Evolutionary conservation across 2,329 filamentous ascomycete species (phyloP).

Genomic region (Hymenoscyphus fraxineus): DNA sequence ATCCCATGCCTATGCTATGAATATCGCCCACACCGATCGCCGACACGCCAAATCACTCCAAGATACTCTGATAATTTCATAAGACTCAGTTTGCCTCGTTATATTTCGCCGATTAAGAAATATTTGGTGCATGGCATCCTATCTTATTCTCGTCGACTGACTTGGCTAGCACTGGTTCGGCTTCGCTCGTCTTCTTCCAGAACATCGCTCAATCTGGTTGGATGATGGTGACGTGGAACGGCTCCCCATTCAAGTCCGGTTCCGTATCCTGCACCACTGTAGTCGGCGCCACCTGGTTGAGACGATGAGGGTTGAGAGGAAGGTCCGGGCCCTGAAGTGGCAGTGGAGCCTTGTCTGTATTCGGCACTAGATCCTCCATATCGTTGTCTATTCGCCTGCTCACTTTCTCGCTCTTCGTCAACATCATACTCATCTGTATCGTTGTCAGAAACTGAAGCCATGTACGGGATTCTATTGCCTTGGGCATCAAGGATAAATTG

Average conservation of each 20-base stretch:
- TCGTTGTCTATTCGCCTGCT: constrained; percentile 24
- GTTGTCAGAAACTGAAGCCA: constrained; percentile 47
- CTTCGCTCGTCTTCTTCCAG: constrained; percentile 80
- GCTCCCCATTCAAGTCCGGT: constrained; percentile 67
- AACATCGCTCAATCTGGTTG: constrained; percentile 83
- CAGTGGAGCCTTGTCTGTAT: constrained; percentile 26
- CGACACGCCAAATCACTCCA: background rate
- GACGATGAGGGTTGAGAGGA: constrained; percentile 18
- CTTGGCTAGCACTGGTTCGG: constrained; percentile 56
- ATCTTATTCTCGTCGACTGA: constrained; percentile 25
- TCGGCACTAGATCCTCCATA: constrained; percentile 30
- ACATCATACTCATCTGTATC: constrained; percentile 56
- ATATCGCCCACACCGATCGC: background rate
- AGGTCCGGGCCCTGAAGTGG: constrained; percentile 18
- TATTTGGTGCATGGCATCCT: background rate
- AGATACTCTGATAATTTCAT: background rate
- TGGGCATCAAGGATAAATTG: constrained; percentile 58
- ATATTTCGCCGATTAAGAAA: background rate
- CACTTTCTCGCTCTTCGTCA: constrained; percentile 29
- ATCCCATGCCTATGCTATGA: background rate
- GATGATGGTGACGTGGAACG: constrained; percentile 79
- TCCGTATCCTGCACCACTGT: constrained; percentile 62
- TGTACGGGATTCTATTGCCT: constrained; percentile 53
- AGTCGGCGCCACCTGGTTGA: constrained; percentile 47
- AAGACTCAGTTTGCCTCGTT: background rate